Evolutionary conservation across 768 basidiomycete genomes (phyloP).

Genomic region (Asterophora parasitica): DNA sequence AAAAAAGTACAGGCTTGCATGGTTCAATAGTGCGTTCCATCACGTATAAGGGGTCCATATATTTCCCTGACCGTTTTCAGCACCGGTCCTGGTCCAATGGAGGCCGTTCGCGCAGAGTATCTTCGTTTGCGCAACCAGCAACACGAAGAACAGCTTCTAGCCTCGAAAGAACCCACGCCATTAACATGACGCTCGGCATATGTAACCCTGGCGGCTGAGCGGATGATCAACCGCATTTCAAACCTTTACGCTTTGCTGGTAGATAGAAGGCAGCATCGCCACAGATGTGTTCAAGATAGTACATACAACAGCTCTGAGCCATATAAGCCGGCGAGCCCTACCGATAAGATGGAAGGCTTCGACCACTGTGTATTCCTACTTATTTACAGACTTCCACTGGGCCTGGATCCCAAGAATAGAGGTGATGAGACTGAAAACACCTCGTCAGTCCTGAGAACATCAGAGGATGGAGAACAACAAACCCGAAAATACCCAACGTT

Average conservation of each 20-base stretch:
- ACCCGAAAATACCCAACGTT: slow-evolving; percentile 82
- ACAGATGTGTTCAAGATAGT: background rate
- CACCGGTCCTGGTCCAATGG: slow-evolving; percentile 73
- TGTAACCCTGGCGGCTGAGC: too few relatives aligned
- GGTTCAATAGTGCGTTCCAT: slow-evolving; percentile 63
- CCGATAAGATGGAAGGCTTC: background rate
- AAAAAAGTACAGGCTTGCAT: slow-evolving; percentile 74
- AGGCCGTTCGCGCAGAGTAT: slow-evolving; percentile 66
- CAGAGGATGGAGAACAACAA: slow-evolving; percentile 12
- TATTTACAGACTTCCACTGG: slow-evolving; percentile 57
- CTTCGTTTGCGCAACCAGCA: slow-evolving; percentile 55
- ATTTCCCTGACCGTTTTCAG: slow-evolving; percentile 29
- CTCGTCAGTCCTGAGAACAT: slow-evolving; percentile 1
- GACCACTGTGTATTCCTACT: slow-evolving; percentile 28
- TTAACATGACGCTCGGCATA: background rate
- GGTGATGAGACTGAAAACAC: slow-evolving; percentile 51
- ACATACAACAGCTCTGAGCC: too few relatives aligned
- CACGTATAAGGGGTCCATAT: background rate
- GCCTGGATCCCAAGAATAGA: slow-evolving; percentile 65
- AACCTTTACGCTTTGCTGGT: too few relatives aligned
- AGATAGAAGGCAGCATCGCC: too few relatives aligned
- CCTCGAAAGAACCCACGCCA: background rate
- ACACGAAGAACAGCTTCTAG: slow-evolving; percentile 16
- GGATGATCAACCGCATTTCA: too few relatives aligned
- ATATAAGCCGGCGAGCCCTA: too few relatives aligned